Conservation (phyloP, 164 flowering plant genomes). For the Berberis thunbergii region DNA sequence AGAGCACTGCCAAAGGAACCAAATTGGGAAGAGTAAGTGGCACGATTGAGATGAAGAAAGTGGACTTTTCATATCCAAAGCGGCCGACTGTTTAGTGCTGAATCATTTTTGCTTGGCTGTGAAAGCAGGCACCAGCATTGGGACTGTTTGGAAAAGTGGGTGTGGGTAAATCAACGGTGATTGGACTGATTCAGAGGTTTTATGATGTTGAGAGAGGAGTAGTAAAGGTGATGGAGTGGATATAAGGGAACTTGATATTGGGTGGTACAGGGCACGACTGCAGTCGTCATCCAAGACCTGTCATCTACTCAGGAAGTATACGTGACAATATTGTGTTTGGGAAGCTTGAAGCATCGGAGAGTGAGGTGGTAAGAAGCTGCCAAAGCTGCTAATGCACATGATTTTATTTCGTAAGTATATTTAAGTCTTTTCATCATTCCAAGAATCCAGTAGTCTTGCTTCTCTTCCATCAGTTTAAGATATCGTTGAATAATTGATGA, state of each 20-base stretch:
- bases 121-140: slow-evolving; percentile 64
- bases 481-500: too few species aligned
- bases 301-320: slow-evolving; percentile 69
- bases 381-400: slow-evolving; percentile 86
- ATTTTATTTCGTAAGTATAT: slow-evolving; percentile 82
- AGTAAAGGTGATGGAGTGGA: slow-evolving; percentile 65
- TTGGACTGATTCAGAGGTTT: slow-evolving; percentile 69
- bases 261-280: slow-evolving; percentile 59
- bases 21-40: slow-evolving; percentile 46
- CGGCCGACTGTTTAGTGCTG: slow-evolving; percentile 42
- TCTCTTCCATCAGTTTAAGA: neutral
- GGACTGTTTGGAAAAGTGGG: slow-evolving; percentile 87
- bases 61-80: slow-evolving; percentile 71
- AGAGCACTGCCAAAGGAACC: slow-evolving; percentile 15
- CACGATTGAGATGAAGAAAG: slow-evolving; percentile 56
- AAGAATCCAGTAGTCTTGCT: neutral
- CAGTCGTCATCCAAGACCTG: slow-evolving; percentile 89
- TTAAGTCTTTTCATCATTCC: neutral
- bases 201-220: slow-evolving; percentile 63
- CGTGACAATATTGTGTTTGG: slow-evolving; percentile 73
- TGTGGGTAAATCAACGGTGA: slow-evolving; percentile 92
- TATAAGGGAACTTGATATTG: slow-evolving; percentile 53
- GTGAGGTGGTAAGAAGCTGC: slow-evolving; percentile 79
- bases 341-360: slow-evolving; percentile 64
- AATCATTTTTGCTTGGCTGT: slow-evolving; percentile 59